These are phyloP conservation scores for Cercospora sp. DNA, from an alignment of 2,329 filamentous ascomycete species.

Conservation along the genomic window DNA sequence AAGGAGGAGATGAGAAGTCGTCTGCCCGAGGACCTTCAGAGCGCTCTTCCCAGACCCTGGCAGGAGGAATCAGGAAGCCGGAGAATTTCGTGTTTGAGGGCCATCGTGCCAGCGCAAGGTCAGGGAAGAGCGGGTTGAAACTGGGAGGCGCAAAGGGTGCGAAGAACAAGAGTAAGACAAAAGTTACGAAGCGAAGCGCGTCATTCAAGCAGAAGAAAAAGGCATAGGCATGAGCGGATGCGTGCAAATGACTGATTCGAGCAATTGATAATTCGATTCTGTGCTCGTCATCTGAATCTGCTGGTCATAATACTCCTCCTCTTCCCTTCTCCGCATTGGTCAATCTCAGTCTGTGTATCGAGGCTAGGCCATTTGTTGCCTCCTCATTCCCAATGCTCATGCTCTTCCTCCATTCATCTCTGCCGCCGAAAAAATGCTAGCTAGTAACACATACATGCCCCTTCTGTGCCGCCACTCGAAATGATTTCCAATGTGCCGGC, in stretches of 20 bases:
- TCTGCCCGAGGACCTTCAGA: not conserved
- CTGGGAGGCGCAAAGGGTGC: conserved; percentile 54
- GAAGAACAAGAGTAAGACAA: conserved; percentile 48
- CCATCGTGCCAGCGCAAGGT: conserved; percentile 67
- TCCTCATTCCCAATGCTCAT: not conserved
- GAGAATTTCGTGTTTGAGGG: conserved; percentile 81
- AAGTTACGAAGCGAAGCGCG: conserved; percentile 47
- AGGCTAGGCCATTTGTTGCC: not conserved
- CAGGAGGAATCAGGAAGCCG: conserved; percentile 54
- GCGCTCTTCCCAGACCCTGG: not conserved
- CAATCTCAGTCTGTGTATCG: not conserved
- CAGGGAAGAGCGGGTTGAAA: conserved; percentile 63
- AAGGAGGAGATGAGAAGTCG: conserved; percentile 10
- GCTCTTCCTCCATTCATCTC: not conserved
- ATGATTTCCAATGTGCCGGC: not conserved
- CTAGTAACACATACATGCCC: conserved; percentile 1
- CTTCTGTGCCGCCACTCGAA: not conserved
- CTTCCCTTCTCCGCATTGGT: not conserved
- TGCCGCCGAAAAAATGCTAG: conserved; percentile 13
- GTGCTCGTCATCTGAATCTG: not conserved
- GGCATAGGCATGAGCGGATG: not conserved
- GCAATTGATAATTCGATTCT: not conserved
- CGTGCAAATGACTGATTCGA: not conserved
- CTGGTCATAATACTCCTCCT: not conserved
- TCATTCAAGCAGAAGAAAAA: conserved; percentile 50